phyloP scores from a whole-genome alignment of 129 eudicot species.

The Centella asiatica region DNA sequence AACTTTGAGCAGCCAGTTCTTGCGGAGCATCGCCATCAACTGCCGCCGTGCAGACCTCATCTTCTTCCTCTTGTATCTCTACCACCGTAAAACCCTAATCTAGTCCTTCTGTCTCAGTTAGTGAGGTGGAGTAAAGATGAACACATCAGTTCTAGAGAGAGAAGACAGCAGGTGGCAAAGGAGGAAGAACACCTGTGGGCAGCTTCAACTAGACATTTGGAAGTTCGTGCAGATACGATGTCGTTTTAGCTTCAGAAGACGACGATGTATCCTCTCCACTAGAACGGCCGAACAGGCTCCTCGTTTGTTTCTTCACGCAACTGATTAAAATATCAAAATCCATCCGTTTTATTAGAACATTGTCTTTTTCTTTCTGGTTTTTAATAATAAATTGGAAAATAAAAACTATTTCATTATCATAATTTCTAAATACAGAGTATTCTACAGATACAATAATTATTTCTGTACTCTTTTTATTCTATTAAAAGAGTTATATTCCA shows the following conservation, averaged over 20 bases:
- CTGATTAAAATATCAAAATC: too few species aligned
- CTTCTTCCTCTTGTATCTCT: slow-evolving; percentile 22
- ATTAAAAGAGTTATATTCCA: too few species aligned
- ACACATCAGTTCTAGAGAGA: slow-evolving; percentile 1
- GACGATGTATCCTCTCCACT: too few species aligned
- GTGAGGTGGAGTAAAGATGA: background rate
- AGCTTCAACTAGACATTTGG: slow-evolving; percentile 13
- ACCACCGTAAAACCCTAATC: slow-evolving; percentile 21
- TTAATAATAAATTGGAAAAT: too few species aligned
- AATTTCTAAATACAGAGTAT: too few species aligned
- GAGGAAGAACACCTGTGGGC: slow-evolving; percentile 4
- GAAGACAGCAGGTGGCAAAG: slow-evolving; percentile 6
- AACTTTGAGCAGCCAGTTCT: slow-evolving; percentile 89
- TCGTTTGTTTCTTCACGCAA: too few species aligned
- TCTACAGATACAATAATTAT: too few species aligned
- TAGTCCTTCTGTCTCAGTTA: slow-evolving; percentile 4
- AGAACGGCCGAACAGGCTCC: too few species aligned
- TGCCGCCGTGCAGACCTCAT: slow-evolving; percentile 60
- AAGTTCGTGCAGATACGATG: slow-evolving; percentile 15
- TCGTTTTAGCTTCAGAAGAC: background rate
- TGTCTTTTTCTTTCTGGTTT: too few species aligned
- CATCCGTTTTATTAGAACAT: too few species aligned
- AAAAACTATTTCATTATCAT: too few species aligned
- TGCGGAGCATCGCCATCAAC: slow-evolving; percentile 87
- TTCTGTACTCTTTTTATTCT: too few species aligned